Conservation (phyloP, 2,329 filamentous ascomycete genomes). For the Emydomyces testavorans region DNA sequence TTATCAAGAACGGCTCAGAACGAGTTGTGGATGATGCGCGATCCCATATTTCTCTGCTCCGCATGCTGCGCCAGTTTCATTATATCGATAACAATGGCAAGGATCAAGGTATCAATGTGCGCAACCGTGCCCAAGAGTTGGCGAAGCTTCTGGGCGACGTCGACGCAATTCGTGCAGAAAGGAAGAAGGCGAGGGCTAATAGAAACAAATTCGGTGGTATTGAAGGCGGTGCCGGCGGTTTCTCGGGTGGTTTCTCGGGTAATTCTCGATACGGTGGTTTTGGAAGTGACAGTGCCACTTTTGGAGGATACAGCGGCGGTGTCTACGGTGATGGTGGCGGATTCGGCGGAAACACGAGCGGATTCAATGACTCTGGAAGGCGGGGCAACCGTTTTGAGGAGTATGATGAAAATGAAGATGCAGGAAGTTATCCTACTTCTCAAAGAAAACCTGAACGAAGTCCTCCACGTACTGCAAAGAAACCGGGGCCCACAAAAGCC, state of each 20-base stretch:
- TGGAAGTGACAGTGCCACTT: constrained; percentile 60
- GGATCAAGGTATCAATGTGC: constrained; percentile 94
- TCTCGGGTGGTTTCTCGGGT: constrained; percentile 45
- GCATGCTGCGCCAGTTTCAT: constrained; percentile 98
- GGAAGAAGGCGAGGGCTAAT: constrained; percentile 81
- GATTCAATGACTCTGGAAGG: constrained; percentile 54
- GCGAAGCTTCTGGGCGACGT: constrained; percentile 79
- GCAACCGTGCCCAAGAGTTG: constrained; percentile 90
- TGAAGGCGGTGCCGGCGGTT: constrained; percentile 57
- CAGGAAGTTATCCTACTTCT: constrained; percentile 42
- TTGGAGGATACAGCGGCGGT: constrained; percentile 56
- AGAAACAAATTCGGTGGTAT: constrained; percentile 94
- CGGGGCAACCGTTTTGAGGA: constrained; percentile 77
- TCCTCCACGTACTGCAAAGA: constrained; percentile 41
- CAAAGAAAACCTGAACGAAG: constrained; percentile 40
- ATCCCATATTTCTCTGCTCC: constrained; percentile 85
- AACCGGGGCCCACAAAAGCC: constrained; percentile 61
- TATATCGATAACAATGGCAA: constrained; percentile 94
- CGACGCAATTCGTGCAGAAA: constrained; percentile 44
- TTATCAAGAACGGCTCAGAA: constrained; percentile 97
- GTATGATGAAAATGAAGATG: constrained; percentile 93
- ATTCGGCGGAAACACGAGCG: constrained; percentile 65
- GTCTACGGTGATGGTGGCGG: constrained; percentile 96
- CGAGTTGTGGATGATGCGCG: constrained; percentile 94
- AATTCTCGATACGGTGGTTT: constrained; percentile 73